phyloP scores from a whole-genome alignment of 257 asterid species.

The Nicotiana sylvestris region DNA sequence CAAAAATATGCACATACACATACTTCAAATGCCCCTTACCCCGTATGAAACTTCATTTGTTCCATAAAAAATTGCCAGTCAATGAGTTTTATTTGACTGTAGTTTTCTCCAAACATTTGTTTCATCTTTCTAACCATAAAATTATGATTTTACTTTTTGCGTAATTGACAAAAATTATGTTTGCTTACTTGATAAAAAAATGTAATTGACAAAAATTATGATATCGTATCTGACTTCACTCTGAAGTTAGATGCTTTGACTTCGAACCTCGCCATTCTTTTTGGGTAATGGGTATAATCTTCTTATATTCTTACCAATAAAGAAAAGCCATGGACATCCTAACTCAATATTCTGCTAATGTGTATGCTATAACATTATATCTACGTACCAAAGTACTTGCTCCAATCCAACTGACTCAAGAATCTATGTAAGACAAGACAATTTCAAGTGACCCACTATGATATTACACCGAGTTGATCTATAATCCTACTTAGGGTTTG shows the following conservation, averaged over 20 bases:
- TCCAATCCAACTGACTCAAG: not conserved
- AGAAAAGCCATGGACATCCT: not conserved
- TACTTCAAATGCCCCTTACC: not conserved
- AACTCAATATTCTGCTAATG: not conserved
- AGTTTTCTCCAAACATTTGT: not conserved
- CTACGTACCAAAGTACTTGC: not conserved
- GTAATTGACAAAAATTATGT: not conserved
- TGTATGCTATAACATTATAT: not conserved
- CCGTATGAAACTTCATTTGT: not conserved
- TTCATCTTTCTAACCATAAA: not conserved
- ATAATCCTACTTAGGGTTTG: not conserved
- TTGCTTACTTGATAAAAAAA: no score
- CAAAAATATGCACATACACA: not conserved
- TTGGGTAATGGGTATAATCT: not conserved
- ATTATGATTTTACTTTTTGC: not conserved
- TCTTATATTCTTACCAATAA: not conserved
- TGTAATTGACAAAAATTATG: not conserved
- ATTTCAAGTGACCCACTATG: not conserved
- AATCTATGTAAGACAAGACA: not conserved
- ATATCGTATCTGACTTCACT: not conserved
- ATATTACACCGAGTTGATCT: not conserved
- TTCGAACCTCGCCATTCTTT: not conserved
- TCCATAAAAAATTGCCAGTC: not conserved
- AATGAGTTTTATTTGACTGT: not conserved
- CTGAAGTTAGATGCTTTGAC: no score